Conservation (phyloP, 2,329 filamentous ascomycete species). For the Fusarium caatingaense region DNA sequence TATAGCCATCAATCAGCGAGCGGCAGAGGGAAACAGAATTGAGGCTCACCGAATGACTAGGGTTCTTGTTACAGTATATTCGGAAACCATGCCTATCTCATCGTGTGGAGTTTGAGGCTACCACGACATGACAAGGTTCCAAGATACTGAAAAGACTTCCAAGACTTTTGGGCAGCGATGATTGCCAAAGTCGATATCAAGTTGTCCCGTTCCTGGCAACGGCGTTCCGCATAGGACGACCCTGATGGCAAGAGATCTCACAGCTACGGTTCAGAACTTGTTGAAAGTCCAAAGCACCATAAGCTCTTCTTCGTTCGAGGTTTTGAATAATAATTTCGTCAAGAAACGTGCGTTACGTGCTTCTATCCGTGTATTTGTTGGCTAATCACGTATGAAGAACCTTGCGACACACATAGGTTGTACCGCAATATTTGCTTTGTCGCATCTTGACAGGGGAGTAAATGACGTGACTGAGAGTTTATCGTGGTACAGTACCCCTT, state of each 20-base stretch:
- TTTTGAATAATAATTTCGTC: neutral
- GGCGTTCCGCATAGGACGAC: neutral
- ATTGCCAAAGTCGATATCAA: neutral
- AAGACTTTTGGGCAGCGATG: constrained; percentile 3
- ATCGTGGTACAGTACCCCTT: constrained; percentile 8
- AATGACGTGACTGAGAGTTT: constrained; percentile 3
- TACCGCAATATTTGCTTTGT: neutral
- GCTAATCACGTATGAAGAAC: neutral
- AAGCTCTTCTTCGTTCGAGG: neutral
- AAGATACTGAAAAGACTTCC: neutral
- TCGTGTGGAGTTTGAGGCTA: constrained; percentile 7
- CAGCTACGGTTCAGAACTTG: neutral
- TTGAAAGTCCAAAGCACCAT: neutral
- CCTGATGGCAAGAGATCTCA: constrained; percentile 24
- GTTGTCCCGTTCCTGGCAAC: neutral
- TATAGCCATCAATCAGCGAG: constrained; percentile 3
- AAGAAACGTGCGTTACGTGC: neutral
- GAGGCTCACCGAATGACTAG: neutral
- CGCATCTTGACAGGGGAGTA: constrained; percentile 2
- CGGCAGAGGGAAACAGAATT: neutral
- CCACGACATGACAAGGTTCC: neutral
- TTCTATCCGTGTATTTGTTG: neutral
- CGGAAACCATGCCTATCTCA: constrained; percentile 20
- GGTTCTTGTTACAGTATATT: neutral
- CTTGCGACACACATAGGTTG: neutral